A percentile compares a stretch with the other conserved stretches of the same genome.
Conservation (phyloP, 305 asterid species). For the Fraxinus floribunda region DNA sequence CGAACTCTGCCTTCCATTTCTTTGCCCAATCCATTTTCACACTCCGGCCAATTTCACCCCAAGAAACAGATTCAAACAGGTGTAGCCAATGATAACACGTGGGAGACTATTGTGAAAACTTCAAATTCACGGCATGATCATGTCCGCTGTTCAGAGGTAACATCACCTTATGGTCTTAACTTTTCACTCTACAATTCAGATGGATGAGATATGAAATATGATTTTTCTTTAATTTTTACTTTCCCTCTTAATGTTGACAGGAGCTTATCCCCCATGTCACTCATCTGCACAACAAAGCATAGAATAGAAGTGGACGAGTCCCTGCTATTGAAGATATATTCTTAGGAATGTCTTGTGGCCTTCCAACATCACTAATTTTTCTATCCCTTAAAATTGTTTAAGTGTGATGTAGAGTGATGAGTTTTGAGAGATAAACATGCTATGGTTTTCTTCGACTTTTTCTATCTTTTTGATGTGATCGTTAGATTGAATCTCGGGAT, state of each 20-base stretch:
- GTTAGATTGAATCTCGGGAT: constrained; percentile 14
- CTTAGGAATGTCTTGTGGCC: constrained; percentile 34
- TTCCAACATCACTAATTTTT: constrained; percentile 32
- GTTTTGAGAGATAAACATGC: constrained; percentile 23
- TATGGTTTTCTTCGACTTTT: background rate
- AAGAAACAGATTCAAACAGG: constrained; percentile 47
- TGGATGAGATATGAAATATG: background rate
- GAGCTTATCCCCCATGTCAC: constrained; percentile 61
- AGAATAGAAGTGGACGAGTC: constrained; percentile 27
- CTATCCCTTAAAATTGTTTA: constrained; percentile 7
- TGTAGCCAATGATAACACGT: constrained; percentile 40
- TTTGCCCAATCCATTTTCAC: constrained; percentile 55
- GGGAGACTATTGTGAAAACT: constrained; percentile 90
- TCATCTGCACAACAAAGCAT: constrained; percentile 42
- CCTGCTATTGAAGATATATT: background rate
- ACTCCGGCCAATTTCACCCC: constrained; percentile 41
- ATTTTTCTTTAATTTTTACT: background rate
- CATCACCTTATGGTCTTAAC: background rate
- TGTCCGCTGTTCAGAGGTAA: constrained; percentile 68
- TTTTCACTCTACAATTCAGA: background rate
- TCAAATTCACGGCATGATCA: constrained; percentile 56
- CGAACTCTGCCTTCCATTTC: constrained; percentile 68
- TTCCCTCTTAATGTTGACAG: constrained; percentile 38
- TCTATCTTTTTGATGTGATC: constrained; percentile 14
- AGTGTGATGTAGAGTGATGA: constrained; percentile 28